A percentile compares a stretch with the other conserved stretches of the same genome.
Evolutionary conservation across 1,284 basidiomycete species (phyloP).

Genomic region (Phylloboletellus chloephorus): DNA sequence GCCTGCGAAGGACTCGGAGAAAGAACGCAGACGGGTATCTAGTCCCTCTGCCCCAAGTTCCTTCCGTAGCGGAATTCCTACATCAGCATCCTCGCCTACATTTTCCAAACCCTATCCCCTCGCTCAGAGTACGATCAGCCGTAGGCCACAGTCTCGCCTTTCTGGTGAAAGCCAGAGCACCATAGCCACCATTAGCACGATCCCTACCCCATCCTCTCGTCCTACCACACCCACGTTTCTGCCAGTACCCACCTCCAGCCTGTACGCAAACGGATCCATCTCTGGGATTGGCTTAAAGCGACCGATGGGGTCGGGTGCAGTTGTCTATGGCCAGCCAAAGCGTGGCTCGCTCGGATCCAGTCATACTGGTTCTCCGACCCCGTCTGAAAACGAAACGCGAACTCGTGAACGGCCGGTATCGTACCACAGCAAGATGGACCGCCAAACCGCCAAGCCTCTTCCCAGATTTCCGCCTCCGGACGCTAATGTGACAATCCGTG

Average conservation of each 20-base stretch:
- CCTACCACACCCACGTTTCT: slow-evolving; percentile 72
- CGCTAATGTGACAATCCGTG: slow-evolving; percentile 49
- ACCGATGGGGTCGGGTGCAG: slow-evolving; percentile 44
- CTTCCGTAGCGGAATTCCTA: slow-evolving; percentile 36
- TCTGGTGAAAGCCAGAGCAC: slow-evolving; percentile 56
- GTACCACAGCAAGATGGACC: slow-evolving; percentile 35
- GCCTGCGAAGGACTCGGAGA: slow-evolving; percentile 53
- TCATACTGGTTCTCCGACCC: slow-evolving; percentile 31
- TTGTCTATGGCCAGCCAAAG: slow-evolving; percentile 43
- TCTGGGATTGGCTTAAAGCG: slow-evolving; percentile 49
- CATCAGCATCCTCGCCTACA: slow-evolving; percentile 37
- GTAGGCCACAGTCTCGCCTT: slow-evolving; percentile 64
- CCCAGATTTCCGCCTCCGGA: slow-evolving; percentile 40
- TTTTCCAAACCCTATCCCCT: slow-evolving; percentile 32
- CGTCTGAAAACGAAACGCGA: slow-evolving; percentile 28
- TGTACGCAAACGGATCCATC: slow-evolving; percentile 38
- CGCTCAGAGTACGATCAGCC: slow-evolving; percentile 40
- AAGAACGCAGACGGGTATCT: slow-evolving; percentile 53
- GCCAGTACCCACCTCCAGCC: slow-evolving; percentile 52
- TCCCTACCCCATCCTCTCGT: slow-evolving; percentile 63
- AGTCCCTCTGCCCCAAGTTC: slow-evolving; percentile 47
- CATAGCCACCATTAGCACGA: slow-evolving; percentile 52
- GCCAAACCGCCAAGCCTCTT: slow-evolving; percentile 32
- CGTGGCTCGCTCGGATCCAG: slow-evolving; percentile 55
- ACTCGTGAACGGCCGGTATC: slow-evolving; percentile 36